Evolutionary conservation across 306 rosid genomes (phyloP).

Genomic region (Potentilla sterilis): DNA sequence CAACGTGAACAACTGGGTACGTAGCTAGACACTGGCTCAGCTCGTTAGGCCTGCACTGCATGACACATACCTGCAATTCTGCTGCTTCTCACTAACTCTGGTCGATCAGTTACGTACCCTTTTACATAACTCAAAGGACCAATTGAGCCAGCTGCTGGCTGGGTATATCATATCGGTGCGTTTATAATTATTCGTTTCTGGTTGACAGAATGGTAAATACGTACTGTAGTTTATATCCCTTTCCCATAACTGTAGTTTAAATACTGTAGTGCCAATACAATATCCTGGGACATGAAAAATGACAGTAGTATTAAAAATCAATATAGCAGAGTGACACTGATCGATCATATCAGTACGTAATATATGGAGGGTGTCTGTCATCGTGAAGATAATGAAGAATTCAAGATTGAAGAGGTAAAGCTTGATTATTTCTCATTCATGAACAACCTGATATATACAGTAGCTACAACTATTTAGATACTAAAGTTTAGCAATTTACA

Average conservation of each 20-base stretch:
- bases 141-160: background rate
- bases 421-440: no score
- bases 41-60: background rate
- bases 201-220: background rate
- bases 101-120: background rate
- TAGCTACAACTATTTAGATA: no score
- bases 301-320: background rate
- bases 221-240: no score
- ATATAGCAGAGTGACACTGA: background rate
- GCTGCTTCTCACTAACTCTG: background rate
- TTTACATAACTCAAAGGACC: background rate
- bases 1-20: background rate
- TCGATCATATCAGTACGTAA: background rate
- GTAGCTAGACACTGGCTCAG: background rate
- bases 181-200: no score
- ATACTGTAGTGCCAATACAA: background rate
- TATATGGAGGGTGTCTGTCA: background rate
- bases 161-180: no score
- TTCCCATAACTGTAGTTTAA: no score
- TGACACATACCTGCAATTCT: background rate
- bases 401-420: no score
- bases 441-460: no score
- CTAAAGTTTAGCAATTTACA: no score
- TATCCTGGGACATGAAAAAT: background rate
- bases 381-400: background rate